Evolutionary conservation across 1,139 yeast genomes (phyloP), one percentile per base, ranked within the genome.

Genomic region (Eremothecium coryli): DNA sequence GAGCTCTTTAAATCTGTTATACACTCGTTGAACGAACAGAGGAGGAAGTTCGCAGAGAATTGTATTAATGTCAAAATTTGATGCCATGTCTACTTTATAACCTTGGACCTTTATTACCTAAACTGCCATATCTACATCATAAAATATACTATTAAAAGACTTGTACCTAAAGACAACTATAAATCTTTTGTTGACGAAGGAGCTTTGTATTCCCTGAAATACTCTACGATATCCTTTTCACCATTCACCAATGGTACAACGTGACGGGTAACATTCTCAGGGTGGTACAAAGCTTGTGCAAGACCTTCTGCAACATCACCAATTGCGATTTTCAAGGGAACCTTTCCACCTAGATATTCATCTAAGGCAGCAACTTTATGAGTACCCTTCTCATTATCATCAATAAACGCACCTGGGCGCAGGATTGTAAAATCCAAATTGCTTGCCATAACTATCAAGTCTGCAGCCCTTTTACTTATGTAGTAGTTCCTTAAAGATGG

Each of bases 391-490:
- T 64, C 65, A n/a, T n/a, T n/a, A n/a, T n/a, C n/a, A 10, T 55
- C 53, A 23, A 65, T 43, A 42, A 73, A 59, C 16, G 40, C 14
- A 1, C 74, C 70, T 2, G 81, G 81, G 39, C 64, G 68, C 40
- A 73, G 54, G 35, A 74, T 70, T 3, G 80, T 74, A 51, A 58
- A 73, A 43, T 73, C 69, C 44, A 73, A 61, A 26, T 66, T 64
- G 7, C 56, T 43, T 26, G 50, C 36, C 22, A 56, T 49, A 42
- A 73, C 60, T 30, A 63, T 64, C 29, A 65, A 52, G 45, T 74
- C 81, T 3, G 80, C 77, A 34, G 70, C 68, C 44, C 67, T 68
- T 48, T 74, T 74, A 26, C 76, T 72, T 32, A 70, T 63, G 40
- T 60, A 70, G 52, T 72, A 72, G 29, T 61, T 45, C 16, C 59